Conservation (phyloP, 768 basidiomycete species). For the Melanogaster broomeanus region DNA sequence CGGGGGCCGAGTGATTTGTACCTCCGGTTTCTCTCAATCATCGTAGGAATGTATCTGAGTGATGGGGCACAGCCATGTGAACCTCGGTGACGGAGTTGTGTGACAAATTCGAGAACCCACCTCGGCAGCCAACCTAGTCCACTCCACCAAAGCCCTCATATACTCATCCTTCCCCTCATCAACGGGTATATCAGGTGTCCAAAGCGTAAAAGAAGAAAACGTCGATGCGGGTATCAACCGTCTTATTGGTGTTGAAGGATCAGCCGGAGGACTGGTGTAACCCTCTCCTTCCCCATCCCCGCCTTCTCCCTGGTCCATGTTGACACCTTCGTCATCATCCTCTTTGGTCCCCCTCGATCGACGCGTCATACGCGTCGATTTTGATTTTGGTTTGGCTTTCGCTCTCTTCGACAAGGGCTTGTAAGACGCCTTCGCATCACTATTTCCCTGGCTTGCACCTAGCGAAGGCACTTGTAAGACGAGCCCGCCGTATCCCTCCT, state of each 20-base stretch:
- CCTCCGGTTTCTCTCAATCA: slow-evolving; percentile 11
- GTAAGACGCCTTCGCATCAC: not conserved
- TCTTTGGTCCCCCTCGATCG: slow-evolving; percentile 28
- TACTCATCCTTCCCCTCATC: slow-evolving; percentile 77
- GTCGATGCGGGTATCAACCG: slow-evolving; percentile 48
- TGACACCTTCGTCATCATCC: slow-evolving; percentile 19
- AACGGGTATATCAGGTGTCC: slow-evolving; percentile 72
- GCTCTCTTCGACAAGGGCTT: slow-evolving; percentile 1
- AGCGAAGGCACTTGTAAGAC: slow-evolving; percentile 45
- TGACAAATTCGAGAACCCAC: slow-evolving; percentile 36
- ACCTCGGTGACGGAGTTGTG: too few species aligned
- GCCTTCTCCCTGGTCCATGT: slow-evolving; percentile 22
- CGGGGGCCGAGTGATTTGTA: not conserved
- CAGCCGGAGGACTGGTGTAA: slow-evolving; percentile 5
- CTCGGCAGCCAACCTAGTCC: slow-evolving; percentile 64
- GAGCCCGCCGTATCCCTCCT: slow-evolving; percentile 65
- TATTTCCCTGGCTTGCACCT: slow-evolving; percentile 17
- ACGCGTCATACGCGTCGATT: slow-evolving; percentile 10
- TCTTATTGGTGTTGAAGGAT: slow-evolving; percentile 20
- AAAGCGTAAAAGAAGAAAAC: slow-evolving; percentile 72
- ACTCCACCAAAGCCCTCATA: slow-evolving; percentile 64
- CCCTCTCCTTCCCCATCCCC: slow-evolving; percentile 30
- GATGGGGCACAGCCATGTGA: not conserved
- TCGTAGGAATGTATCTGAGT: slow-evolving; percentile 30
- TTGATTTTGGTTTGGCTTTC: slow-evolving; percentile 12